Percentiles rank a stretch among this genome's conserved stretches.
phyloP scores from a whole-genome alignment of 345 rosid species.

The Kernera saxatilis region DNA sequence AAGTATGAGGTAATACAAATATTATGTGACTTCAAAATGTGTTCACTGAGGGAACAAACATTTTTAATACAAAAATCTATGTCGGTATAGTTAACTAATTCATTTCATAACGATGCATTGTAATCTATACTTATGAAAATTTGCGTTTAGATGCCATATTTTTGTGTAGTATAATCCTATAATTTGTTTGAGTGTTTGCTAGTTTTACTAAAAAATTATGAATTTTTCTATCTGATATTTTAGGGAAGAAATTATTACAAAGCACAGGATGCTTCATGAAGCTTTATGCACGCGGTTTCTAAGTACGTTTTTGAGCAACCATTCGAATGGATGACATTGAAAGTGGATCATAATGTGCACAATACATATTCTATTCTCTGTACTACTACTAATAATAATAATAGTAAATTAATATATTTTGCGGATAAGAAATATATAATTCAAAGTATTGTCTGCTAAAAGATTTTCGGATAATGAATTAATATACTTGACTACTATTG shows the following conservation, averaged over 20 bases:
- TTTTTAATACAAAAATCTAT: too few species aligned
- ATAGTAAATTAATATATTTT: neutral
- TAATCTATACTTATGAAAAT: neutral
- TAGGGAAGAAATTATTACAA: neutral
- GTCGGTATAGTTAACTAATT: too few species aligned
- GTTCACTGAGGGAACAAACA: neutral
- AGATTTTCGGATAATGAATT: constrained; percentile 4
- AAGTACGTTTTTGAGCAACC: constrained; percentile 28
- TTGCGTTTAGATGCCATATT: neutral
- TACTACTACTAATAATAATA: neutral
- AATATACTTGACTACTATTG: neutral
- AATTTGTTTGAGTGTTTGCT: neutral
- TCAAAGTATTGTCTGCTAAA: neutral
- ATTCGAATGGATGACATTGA: constrained; percentile 28
- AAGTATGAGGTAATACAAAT: neutral
- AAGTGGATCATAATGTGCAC: constrained; percentile 19
- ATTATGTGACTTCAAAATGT: neutral
- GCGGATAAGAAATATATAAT: neutral
- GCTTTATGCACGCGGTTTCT: constrained; percentile 34
- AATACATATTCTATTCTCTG: constrained; percentile 20
- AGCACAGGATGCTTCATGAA: constrained; percentile 25
- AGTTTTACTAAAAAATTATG: neutral
- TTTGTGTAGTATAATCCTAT: neutral
- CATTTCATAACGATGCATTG: neutral
- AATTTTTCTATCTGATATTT: neutral